Percentiles rank a stretch among this genome's conserved stretches.
Conservation (phyloP, 257 asterid genomes). For the Penstemon eatonii region DNA sequence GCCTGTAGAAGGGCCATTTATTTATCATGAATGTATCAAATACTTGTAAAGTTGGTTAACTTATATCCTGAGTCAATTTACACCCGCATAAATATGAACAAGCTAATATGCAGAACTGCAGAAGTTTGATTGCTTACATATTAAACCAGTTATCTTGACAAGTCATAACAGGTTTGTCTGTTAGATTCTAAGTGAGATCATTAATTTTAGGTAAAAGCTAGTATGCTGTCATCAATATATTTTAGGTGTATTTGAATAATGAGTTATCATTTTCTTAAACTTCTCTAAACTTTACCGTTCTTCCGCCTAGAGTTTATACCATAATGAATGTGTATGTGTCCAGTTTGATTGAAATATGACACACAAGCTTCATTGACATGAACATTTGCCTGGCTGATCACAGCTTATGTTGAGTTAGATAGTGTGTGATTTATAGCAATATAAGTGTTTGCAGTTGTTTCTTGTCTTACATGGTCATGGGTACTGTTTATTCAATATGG, state of each 20-base stretch:
- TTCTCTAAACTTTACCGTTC: neutral
- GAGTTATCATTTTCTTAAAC: neutral
- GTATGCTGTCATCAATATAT: neutral
- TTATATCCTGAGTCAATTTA: constrained; percentile 11
- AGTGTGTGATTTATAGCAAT: neutral
- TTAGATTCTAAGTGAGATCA: constrained; percentile 9
- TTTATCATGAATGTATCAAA: constrained; percentile 1
- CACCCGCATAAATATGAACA: constrained; percentile 6
- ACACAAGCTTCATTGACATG: neutral
- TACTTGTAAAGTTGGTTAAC: constrained; percentile 18
- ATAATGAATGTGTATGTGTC: neutral
- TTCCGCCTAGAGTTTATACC: neutral
- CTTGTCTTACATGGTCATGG: neutral
- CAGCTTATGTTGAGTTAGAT: constrained; percentile 4
- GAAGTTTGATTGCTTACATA: neutral
- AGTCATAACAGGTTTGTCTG: neutral
- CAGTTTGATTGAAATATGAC: neutral
- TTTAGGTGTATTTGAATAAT: neutral
- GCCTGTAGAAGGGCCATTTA: constrained; percentile 3
- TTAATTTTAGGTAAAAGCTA: neutral
- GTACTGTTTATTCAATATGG: constrained; percentile 3
- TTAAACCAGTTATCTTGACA: constrained; percentile 10
- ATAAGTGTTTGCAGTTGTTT: neutral
- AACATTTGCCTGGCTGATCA: neutral
- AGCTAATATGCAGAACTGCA: constrained; percentile 8